phyloP scores from a whole-genome alignment of 108 stramenopile species.

The Cyclotella sp. region DNA sequence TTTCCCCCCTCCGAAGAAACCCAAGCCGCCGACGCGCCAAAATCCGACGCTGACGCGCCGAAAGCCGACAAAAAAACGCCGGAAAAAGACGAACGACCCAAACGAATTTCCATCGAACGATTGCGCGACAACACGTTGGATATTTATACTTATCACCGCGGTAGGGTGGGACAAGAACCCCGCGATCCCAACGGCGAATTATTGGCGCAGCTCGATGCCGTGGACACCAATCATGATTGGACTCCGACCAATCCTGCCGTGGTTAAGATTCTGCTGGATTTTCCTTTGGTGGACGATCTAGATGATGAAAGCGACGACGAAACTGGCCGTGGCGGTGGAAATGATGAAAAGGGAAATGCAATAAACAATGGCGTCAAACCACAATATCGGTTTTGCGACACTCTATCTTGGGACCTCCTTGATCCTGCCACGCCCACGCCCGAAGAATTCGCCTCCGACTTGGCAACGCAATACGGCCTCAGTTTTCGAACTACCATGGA shows the following conservation, averaged over 20 bases:
- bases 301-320: slow-evolving; percentile 31
- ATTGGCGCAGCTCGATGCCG: slow-evolving; percentile 55
- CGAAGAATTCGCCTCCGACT: slow-evolving; percentile 55
- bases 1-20: neutral
- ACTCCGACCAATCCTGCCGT: slow-evolving; percentile 44
- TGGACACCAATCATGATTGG: slow-evolving; percentile 73
- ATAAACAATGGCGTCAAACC: neutral
- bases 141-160: slow-evolving; percentile 79
- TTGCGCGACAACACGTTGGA: slow-evolving; percentile 51
- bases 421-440: slow-evolving; percentile 66
- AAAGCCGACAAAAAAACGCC: neutral
- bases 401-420: slow-evolving; percentile 68
- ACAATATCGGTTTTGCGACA: slow-evolving; percentile 52
- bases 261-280: slow-evolving; percentile 52
- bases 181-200: slow-evolving; percentile 69
- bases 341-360: neutral
- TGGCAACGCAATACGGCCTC: slow-evolving; percentile 74
- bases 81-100: slow-evolving; percentile 7
- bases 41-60: neutral
- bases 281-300: slow-evolving; percentile 59
- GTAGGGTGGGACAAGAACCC: slow-evolving; percentile 76
- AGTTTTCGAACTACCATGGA: slow-evolving; percentile 69
- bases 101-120: slow-evolving; percentile 24
- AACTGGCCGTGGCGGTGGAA: neutral
- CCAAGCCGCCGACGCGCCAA: neutral